A percentile compares a stretch with the other conserved stretches of the same genome.
Evolutionary conservation across 2,329 filamentous ascomycete species (phyloP).

Genomic region (Aspergillus tanneri): DNA sequence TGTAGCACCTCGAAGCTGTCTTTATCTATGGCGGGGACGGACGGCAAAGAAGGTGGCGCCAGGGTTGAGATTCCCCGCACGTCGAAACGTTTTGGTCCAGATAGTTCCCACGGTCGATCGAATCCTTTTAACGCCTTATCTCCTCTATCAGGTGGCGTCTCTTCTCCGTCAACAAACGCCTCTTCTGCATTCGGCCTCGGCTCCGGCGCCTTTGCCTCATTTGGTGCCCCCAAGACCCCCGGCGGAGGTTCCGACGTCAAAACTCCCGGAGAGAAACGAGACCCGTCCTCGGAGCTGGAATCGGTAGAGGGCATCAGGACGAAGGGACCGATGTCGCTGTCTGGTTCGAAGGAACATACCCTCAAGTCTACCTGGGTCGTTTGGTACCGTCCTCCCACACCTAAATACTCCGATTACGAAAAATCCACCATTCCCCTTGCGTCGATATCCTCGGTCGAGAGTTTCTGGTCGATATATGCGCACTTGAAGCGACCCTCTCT

Average conservation of each 20-base stretch:
- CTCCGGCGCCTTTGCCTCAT: slow-evolving; percentile 94
- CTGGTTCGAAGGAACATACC: slow-evolving; percentile 52
- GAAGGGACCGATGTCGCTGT: slow-evolving; percentile 38
- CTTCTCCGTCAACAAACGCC: slow-evolving; percentile 73
- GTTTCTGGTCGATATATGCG: slow-evolving; percentile 85
- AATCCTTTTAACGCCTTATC: slow-evolving; percentile 79
- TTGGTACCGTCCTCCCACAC: slow-evolving; percentile 95
- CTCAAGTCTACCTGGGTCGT: slow-evolving; percentile 91
- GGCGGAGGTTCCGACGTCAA: slow-evolving; percentile 77
- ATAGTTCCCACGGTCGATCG: slow-evolving; percentile 68
- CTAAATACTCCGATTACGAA: slow-evolving; percentile 97
- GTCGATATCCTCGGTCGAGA: slow-evolving; percentile 76
- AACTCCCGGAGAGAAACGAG: slow-evolving; percentile 62
- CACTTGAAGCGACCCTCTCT: slow-evolving; percentile 87
- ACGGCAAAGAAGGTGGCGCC: slow-evolving; percentile 53
- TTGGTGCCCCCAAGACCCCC: slow-evolving; percentile 85
- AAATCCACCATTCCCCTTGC: slow-evolving; percentile 90
- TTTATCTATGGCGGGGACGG: slow-evolving; percentile 68
- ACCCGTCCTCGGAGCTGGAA: slow-evolving; percentile 49
- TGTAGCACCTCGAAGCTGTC: slow-evolving; percentile 83
- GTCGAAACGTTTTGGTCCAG: slow-evolving; percentile 72
- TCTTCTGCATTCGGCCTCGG: slow-evolving; percentile 91
- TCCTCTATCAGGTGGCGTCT: slow-evolving; percentile 65
- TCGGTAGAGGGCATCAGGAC: slow-evolving; percentile 23
- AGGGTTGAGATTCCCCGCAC: slow-evolving; percentile 62